Percentiles rank a stretch among this genome's conserved stretches.
Evolutionary conservation across 208 protist genomes (phyloP).

Genomic region (Vickermania ingenoplastis): DNA sequence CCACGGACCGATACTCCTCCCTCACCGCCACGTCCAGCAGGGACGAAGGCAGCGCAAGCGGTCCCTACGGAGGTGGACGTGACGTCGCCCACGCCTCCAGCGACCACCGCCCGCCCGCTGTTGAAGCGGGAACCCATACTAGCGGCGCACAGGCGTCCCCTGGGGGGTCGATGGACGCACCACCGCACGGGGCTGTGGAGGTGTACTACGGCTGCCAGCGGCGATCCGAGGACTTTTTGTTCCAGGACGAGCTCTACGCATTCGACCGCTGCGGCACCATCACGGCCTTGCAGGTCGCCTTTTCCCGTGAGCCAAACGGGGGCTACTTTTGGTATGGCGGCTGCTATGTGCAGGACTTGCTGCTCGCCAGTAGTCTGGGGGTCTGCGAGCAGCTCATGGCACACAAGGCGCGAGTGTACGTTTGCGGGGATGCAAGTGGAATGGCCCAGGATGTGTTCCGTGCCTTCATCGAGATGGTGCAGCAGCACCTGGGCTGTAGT

Average conservation of each 20-base stretch:
- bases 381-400: slow-evolving; percentile 31
- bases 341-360: slow-evolving; percentile 62
- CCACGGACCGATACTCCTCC: background rate
- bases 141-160: background rate
- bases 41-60: background rate
- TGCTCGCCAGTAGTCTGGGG: slow-evolving; percentile 20
- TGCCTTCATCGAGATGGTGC: slow-evolving; percentile 21
- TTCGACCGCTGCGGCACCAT: slow-evolving; percentile 23
- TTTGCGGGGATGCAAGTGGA: slow-evolving; percentile 58
- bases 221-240: slow-evolving; percentile 34
- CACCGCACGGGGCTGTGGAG: slow-evolving; percentile 14
- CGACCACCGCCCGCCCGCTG: background rate
- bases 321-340: slow-evolving; percentile 47
- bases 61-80: too few species aligned
- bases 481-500: slow-evolving; percentile 20
- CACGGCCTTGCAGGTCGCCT: slow-evolving; percentile 32
- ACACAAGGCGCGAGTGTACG: slow-evolving; percentile 33
- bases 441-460: slow-evolving; percentile 61
- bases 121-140: background rate
- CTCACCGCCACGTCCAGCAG: background rate
- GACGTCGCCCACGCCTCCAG: background rate
- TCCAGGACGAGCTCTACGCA: slow-evolving; percentile 26
- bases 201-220: slow-evolving; percentile 53
- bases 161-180: background rate
- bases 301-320: slow-evolving; percentile 47